A percentile compares a stretch with the other conserved stretches of the same genome.
phyloP scores from a whole-genome alignment of 2,329 filamentous ascomycete genomes.

The Trichophyton equinum region DNA sequence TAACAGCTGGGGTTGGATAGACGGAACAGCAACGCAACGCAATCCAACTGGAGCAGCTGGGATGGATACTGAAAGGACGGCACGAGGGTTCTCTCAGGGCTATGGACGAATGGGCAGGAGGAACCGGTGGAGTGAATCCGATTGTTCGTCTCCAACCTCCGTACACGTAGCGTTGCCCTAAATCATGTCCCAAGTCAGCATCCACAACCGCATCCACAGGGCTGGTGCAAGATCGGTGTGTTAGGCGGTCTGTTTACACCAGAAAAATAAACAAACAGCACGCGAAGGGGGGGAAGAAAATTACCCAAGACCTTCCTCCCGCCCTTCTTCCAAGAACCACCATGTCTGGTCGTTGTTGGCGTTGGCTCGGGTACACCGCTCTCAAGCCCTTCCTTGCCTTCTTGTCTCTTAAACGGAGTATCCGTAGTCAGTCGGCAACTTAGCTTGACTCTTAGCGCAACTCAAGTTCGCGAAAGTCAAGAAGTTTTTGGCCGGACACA shows the following conservation, averaged over 20 bases:
- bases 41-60: background rate
- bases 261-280: no score
- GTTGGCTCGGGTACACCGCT: constrained; percentile 2
- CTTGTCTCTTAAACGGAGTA: background rate
- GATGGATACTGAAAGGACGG: no score
- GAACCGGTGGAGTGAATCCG: background rate
- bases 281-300: no score
- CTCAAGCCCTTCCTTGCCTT: constrained; percentile 1
- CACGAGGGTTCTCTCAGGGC: background rate
- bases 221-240: background rate
- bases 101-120: background rate
- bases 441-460: background rate
- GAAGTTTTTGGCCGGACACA: background rate
- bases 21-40: background rate
- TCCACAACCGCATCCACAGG: background rate
- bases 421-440: background rate
- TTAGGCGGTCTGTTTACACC: background rate
- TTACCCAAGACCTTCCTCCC: no score
- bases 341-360: background rate
- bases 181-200: background rate
- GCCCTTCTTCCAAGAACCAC: background rate
- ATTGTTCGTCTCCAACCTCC: background rate
- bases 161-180: background rate
- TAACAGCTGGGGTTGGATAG: background rate
- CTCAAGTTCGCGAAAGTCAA: background rate